Evolutionary conservation across 768 basidiomycete species (phyloP).

Genomic region (Amanita pseudoporphyria): DNA sequence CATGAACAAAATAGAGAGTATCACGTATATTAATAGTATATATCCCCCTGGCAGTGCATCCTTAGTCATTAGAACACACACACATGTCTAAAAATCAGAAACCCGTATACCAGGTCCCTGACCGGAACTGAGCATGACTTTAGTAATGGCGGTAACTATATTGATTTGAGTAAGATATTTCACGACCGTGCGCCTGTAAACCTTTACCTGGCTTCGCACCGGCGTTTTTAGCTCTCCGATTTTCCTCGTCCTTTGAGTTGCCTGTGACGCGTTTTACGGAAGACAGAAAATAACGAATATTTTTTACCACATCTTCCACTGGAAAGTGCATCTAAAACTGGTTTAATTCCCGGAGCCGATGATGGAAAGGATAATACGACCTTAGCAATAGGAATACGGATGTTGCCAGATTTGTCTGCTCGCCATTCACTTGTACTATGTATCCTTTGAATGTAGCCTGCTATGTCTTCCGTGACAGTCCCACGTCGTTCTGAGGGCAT

Average conservation of each 20-base stretch:
- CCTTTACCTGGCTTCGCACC: slow-evolving; percentile 40
- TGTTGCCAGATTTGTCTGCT: slow-evolving; percentile 79
- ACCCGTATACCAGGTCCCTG: slow-evolving; percentile 88
- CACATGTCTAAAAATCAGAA: slow-evolving; percentile 51
- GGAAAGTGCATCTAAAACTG: slow-evolving; percentile 60
- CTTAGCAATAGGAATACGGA: slow-evolving; percentile 73
- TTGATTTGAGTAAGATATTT: slow-evolving; percentile 6
- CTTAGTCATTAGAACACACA: not conserved
- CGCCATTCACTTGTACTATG: slow-evolving; percentile 88
- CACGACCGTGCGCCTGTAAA: not conserved
- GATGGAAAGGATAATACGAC: slow-evolving; percentile 28
- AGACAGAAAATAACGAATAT: slow-evolving; percentile 66
- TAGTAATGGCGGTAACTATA: slow-evolving; percentile 65
- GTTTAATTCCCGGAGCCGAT: slow-evolving; percentile 2
- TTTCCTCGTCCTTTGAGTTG: slow-evolving; percentile 48
- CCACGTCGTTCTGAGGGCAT: slow-evolving; percentile 95
- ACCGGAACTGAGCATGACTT: slow-evolving; percentile 75
- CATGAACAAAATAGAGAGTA: not conserved
- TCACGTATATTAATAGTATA: not conserved
- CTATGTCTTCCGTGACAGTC: slow-evolving; percentile 87
- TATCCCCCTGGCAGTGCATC: not conserved
- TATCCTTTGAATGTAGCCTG: slow-evolving; percentile 68
- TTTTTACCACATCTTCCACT: slow-evolving; percentile 64
- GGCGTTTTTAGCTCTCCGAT: slow-evolving; percentile 24
- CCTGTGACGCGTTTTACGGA: slow-evolving; percentile 71